These are phyloP conservation scores for Backusella psychrophila DNA, from an alignment of 192 early-diverging fungal genomes.

Conservation along the genomic window DNA sequence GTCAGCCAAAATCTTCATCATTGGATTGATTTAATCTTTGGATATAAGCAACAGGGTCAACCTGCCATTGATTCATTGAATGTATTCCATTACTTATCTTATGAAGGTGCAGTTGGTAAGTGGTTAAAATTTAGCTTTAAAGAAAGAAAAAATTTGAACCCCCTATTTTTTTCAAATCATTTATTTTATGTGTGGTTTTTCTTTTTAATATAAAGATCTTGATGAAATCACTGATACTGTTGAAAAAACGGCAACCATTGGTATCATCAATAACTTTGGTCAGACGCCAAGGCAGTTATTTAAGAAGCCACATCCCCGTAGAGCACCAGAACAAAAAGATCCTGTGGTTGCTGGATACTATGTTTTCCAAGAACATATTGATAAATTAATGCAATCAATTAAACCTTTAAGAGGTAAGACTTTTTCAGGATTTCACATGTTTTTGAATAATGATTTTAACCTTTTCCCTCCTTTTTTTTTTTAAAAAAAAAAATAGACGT, in stretches of 20 bases:
- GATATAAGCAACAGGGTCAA: slow-evolving; percentile 87
- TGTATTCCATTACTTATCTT: slow-evolving; percentile 95
- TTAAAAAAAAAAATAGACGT: slow-evolving; percentile 37
- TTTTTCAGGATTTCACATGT: not conserved
- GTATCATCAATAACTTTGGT: slow-evolving; percentile 96
- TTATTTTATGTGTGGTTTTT: not conserved
- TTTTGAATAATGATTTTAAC: not conserved
- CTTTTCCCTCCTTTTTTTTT: not conserved
- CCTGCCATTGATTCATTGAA: slow-evolving; percentile 85
- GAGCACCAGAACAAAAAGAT: slow-evolving; percentile 39
- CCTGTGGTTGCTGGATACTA: slow-evolving; percentile 40
- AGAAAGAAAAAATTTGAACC: not conserved
- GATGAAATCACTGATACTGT: slow-evolving; percentile 85
- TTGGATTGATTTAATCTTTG: slow-evolving; percentile 97
- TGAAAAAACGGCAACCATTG: slow-evolving; percentile 84
- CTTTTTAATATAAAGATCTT: slow-evolving; percentile 50
- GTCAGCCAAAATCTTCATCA: slow-evolving; percentile 85
- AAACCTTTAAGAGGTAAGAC: slow-evolving; percentile 45
- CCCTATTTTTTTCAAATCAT: not conserved
- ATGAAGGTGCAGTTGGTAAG: slow-evolving; percentile 85
- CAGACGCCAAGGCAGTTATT: slow-evolving; percentile 94
- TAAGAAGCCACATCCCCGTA: slow-evolving; percentile 75
- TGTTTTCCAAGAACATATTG: slow-evolving; percentile 42
- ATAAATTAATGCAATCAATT: slow-evolving; percentile 55
- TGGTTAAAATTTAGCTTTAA: not conserved